Percentiles rank a stretch among this genome's conserved stretches.
These are phyloP conservation scores for Aspergillus persii DNA, from an alignment of 2,329 filamentous ascomycete genomes.

Conservation along the genomic window DNA sequence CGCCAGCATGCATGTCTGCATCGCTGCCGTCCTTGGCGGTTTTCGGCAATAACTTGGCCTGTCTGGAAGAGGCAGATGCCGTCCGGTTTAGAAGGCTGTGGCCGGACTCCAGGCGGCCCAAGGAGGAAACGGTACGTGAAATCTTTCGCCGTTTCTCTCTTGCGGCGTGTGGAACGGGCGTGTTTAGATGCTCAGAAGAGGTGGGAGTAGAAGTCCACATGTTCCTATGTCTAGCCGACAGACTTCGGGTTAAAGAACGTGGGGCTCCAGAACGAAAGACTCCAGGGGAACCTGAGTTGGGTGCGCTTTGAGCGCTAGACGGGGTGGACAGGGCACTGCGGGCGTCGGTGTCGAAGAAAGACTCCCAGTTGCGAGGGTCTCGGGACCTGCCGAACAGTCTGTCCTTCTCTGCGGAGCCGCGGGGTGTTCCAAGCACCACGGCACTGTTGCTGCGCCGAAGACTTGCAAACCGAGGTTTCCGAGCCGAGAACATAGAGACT, in stretches of 20 bases:
- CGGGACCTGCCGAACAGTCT: constrained; percentile 72
- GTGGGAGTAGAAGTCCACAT: constrained; percentile 30
- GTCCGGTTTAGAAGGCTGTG: constrained; percentile 34
- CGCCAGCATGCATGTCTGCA: constrained; percentile 54
- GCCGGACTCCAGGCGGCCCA: constrained; percentile 58
- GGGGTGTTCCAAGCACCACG: constrained; percentile 57
- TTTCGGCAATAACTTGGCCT: constrained; percentile 26
- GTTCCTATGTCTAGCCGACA: constrained; percentile 56
- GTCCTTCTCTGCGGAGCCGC: constrained; percentile 50
- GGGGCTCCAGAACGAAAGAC: constrained; percentile 71
- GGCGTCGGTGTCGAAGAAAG: constrained; percentile 77
- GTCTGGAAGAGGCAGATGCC: constrained; percentile 28
- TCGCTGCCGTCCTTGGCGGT: constrained; percentile 31
- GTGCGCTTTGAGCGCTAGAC: constrained; percentile 70
- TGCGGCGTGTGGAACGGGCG: constrained; percentile 47
- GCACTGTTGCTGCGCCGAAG: constrained; percentile 72
- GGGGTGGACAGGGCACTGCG: constrained; percentile 77
- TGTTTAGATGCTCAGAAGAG: constrained; percentile 43
- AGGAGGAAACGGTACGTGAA: constrained; percentile 59
- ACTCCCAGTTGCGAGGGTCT: constrained; percentile 87
- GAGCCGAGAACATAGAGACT: constrained; percentile 48
- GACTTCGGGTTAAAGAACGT: constrained; percentile 47
- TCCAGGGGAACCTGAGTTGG: constrained; percentile 69
- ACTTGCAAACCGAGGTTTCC: constrained; percentile 51
- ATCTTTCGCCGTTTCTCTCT: constrained; percentile 62